A percentile compares a stretch with the other conserved stretches of the same genome.
Conservation (phyloP, 169 alveolate genomes). For the Eimeria sp. region DNA sequence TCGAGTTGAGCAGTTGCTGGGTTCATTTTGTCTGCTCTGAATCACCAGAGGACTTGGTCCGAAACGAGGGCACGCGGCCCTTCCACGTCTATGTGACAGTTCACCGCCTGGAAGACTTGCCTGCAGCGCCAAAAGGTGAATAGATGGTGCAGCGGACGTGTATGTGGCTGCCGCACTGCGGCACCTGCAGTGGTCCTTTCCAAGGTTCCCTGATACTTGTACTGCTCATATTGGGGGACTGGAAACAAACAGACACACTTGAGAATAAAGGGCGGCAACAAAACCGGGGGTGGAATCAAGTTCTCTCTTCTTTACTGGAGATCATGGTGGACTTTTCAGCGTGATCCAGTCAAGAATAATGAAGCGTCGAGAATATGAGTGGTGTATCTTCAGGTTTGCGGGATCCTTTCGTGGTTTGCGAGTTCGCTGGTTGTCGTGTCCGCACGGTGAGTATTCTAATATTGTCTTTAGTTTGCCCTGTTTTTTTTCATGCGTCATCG, state of each 20-base stretch:
- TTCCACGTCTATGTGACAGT: conserved; percentile 85
- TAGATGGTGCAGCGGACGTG: background rate
- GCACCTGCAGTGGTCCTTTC: background rate
- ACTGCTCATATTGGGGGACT: background rate
- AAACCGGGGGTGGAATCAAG: background rate
- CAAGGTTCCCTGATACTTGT: background rate
- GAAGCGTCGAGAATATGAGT: background rate
- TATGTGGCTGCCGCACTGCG: background rate
- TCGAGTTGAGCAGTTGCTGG: background rate
- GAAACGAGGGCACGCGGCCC: conserved; percentile 82
- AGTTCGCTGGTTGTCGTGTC: conserved; percentile 93
- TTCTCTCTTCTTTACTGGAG: background rate
- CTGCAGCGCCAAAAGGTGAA: conserved; percentile 43
- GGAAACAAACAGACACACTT: background rate
- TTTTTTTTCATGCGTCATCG: background rate
- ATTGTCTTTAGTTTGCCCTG: background rate
- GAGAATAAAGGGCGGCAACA: background rate
- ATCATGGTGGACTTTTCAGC: background rate
- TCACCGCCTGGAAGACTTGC: conserved; percentile 71
- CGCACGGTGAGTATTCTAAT: conserved; percentile 85
- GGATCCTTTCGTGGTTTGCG: conserved; percentile 93
- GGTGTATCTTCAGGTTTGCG: conserved; percentile 85
- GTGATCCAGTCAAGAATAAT: background rate
- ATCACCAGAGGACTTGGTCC: conserved; percentile 59
- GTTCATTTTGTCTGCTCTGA: background rate